Evolutionary conservation across 2,329 filamentous ascomycete genomes (phyloP).

Genomic region (Cladosporium velox): DNA sequence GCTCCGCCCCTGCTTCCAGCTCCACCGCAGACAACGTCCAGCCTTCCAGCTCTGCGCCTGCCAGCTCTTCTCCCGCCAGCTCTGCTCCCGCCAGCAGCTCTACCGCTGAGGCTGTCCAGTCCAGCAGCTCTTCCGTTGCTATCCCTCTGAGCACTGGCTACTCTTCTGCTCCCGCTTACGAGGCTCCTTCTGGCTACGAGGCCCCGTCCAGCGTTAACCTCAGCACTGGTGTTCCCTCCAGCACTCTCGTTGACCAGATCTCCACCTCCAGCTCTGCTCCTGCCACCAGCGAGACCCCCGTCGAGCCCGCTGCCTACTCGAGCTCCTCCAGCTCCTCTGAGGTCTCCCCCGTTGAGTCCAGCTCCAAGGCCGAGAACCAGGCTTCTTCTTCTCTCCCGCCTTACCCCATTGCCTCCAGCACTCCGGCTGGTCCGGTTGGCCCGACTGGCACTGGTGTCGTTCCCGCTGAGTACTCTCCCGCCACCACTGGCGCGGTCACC

Average conservation of each 20-base stretch:
- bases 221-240: constrained; percentile 21
- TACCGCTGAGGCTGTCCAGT: constrained; percentile 4
- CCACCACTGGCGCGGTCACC: constrained; percentile 25
- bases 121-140: constrained; percentile 8
- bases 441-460: constrained; percentile 21
- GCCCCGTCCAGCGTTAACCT: constrained; percentile 18
- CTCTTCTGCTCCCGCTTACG: constrained; percentile 13
- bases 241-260: constrained; percentile 20
- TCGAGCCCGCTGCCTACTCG: constrained; percentile 4
- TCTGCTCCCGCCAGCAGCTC: constrained; percentile 9
- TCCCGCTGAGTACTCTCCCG: constrained; percentile 21
- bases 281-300: constrained; percentile 14
- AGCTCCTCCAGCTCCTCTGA: constrained; percentile 19
- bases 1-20: constrained; percentile 16
- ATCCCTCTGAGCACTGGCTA: constrained; percentile 10
- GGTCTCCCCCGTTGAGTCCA: constrained; percentile 15
- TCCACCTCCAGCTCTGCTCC: constrained; percentile 14
- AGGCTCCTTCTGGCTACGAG: constrained; percentile 18
- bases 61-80: constrained; percentile 8
- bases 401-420: constrained; percentile 24
- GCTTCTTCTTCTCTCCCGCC: constrained; percentile 25
- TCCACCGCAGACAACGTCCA: constrained; percentile 23
- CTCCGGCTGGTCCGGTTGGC: constrained; percentile 22
- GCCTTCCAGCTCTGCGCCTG: constrained; percentile 14
- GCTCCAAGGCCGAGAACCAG: constrained; percentile 7